A percentile compares a stretch with the other conserved stretches of the same genome.
Evolutionary conservation across 2,329 filamentous ascomycete genomes (phyloP).

Genomic region (Trichoderma koningii): DNA sequence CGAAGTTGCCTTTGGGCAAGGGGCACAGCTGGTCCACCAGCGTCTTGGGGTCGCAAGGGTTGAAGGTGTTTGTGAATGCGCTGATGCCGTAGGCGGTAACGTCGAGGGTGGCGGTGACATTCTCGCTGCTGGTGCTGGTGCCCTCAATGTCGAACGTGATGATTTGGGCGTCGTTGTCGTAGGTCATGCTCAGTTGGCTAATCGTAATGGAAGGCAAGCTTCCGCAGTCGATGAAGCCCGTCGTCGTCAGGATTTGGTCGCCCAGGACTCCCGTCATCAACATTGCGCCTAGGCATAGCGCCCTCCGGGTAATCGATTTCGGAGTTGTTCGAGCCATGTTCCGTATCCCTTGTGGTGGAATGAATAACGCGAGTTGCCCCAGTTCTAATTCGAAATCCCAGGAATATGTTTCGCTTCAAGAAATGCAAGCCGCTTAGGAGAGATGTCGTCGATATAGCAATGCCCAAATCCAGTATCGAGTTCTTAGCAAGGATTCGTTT

Average conservation of each 20-base stretch:
- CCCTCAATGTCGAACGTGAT: slow-evolving; percentile 83
- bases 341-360: slow-evolving; percentile 29
- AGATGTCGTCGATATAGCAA: not conserved
- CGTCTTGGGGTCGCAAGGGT: slow-evolving; percentile 73
- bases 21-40: slow-evolving; percentile 79
- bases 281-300: slow-evolving; percentile 40
- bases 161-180: slow-evolving; percentile 71
- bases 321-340: slow-evolving; percentile 41
- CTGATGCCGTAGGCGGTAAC: slow-evolving; percentile 83
- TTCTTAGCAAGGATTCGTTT: slow-evolving; percentile 5
- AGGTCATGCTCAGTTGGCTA: slow-evolving; percentile 73
- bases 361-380: slow-evolving; percentile 23
- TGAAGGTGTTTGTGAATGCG: slow-evolving; percentile 77
- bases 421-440: slow-evolving; percentile 5
- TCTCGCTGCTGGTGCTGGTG: slow-evolving; percentile 70
- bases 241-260: slow-evolving; percentile 74
- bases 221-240: slow-evolving; percentile 74
- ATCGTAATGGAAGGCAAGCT: slow-evolving; percentile 62
- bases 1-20: slow-evolving; percentile 74
- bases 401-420: not conserved
- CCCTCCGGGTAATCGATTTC: slow-evolving; percentile 38
- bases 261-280: slow-evolving; percentile 57
- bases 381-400: slow-evolving; percentile 29
- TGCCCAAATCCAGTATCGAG: slow-evolving; percentile 19
- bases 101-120: slow-evolving; percentile 74